Evolutionary conservation across 257 asterid genomes (phyloP), one percentile per base, ranked within the genome.

Genomic region (Solanum lycopersicoides): DNA sequence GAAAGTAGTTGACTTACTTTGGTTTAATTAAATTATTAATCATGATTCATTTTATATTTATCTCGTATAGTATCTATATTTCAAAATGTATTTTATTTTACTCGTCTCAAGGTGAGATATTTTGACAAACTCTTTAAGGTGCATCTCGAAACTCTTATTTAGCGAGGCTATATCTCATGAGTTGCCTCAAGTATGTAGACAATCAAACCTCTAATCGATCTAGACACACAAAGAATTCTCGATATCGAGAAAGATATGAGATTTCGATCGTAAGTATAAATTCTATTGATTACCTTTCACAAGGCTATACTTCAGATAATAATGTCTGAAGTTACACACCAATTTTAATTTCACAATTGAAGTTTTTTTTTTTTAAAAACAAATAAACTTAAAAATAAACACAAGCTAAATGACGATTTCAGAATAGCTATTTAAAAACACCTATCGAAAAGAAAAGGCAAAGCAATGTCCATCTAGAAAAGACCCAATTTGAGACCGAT

Each of bases 231-330:
- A 2, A 50, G 16, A 5, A 50, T 50, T 50, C 0, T 50, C 0
- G 9, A 0, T 1, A 3, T 50, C 21, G 0, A 2, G 9, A 50
- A 21, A 50, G 4, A 50, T 50, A 0, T 0, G 60, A 50, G 21
- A 15, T 50, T 50, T 50, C 9, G 3, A 37, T 37, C 39, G 39
- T 37, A 37, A 1, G 7, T 37, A 37, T 37, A 37, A 5, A 37
- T 37, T 47, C 2, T 14, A 50, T 15, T 50, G 60, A 2, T 50
- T 50, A 50, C 21, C 60, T 21, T 50, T 50, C 60, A 50, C 2
- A 53, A 53, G 63, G n/a, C 63, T 18, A 53, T 18, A 18, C 11
- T 56, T 18, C 0, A 56, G 4, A 44, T 44, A 44, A 3, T 10
- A 44, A 44, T 3, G 12, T 11, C 50, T 44, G 6, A 37, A 37